Percentiles rank a stretch among this genome's conserved stretches.
These are phyloP conservation scores for Leccinum obscurum DNA, from an alignment of 768 basidiomycete genomes.

Conservation along the genomic window DNA sequence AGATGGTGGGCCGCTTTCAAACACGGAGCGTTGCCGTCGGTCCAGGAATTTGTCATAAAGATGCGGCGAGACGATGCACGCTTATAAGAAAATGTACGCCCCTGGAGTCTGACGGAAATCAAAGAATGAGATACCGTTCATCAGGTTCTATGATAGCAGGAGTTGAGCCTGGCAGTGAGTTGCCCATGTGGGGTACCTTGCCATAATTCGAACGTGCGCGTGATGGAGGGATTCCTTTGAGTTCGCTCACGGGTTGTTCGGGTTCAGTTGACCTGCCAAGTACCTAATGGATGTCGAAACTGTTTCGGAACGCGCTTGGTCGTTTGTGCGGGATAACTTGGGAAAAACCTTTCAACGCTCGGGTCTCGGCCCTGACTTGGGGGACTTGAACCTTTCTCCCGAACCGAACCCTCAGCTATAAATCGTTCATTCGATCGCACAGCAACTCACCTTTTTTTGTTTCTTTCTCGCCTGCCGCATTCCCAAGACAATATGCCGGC, in stretches of 20 bases:
- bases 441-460: background rate
- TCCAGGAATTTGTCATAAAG: too few relatives aligned
- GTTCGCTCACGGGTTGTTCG: background rate
- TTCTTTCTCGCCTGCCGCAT: background rate
- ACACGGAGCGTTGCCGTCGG: too few relatives aligned
- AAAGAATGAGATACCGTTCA: background rate
- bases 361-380: background rate
- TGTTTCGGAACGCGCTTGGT: background rate
- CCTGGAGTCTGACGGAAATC: background rate
- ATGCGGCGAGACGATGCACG: too few relatives aligned
- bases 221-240: too few relatives aligned
- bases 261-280: background rate
- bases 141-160: too few relatives aligned
- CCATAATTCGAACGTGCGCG: too few relatives aligned
- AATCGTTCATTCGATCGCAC: constrained; percentile 11
- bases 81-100: too few relatives aligned
- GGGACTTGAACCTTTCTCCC: constrained; percentile 8
- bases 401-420: constrained; percentile 10
- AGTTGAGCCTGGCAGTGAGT: too few relatives aligned
- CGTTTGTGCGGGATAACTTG: constrained; percentile 19
- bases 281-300: background rate
- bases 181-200: too few relatives aligned
- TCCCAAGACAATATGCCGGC: constrained; percentile 43
- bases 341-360: constrained; percentile 19
- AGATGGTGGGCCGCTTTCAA: background rate